Conservation (phyloP, 148 eudicot genomes). For the Heliosperma pusillum region DNA sequence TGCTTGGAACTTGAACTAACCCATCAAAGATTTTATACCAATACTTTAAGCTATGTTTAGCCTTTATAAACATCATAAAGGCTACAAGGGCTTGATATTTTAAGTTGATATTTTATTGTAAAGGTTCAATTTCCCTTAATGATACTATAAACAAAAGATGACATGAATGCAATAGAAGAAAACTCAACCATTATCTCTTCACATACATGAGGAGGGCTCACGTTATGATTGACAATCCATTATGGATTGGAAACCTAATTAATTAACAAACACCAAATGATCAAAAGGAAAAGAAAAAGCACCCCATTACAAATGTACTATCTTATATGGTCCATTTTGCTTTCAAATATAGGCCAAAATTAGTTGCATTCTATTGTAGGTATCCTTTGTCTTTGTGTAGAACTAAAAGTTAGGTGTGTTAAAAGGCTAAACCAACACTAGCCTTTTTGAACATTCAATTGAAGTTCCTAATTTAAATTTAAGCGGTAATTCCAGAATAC, state of each 20-base stretch:
- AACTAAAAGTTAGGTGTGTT: slow-evolving; percentile 27
- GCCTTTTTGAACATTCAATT: slow-evolving; percentile 25
- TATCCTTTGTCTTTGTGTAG: slow-evolving; percentile 19
- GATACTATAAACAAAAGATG: slow-evolving; percentile 22
- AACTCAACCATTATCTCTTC: slow-evolving; percentile 22
- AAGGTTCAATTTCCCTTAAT: too few species aligned
- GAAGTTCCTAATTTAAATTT: slow-evolving; percentile 16
- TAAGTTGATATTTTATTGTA: slow-evolving; percentile 10
- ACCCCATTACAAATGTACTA: slow-evolving; percentile 21
- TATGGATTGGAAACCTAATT: slow-evolving; percentile 16
- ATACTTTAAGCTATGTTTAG: slow-evolving; percentile 7
- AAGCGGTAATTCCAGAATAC: too few species aligned
- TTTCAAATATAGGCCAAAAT: slow-evolving; percentile 19
- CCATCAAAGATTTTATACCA: slow-evolving; percentile 12
- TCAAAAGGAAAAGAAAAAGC: background rate
- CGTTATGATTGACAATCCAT: slow-evolving; percentile 27
- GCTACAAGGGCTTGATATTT: slow-evolving; percentile 25
- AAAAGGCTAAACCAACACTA: slow-evolving; percentile 32
- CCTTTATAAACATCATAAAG: slow-evolving; percentile 15
- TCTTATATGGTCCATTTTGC: slow-evolving; percentile 12
- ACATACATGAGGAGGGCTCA: background rate
- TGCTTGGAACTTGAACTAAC: slow-evolving; percentile 44
- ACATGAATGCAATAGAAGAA: slow-evolving; percentile 7
- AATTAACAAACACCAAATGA: background rate
- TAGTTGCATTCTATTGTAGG: slow-evolving; percentile 3